phyloP scores from a whole-genome alignment of 352 stramenopile genomes.

The Phytophthora pinifolia region DNA sequence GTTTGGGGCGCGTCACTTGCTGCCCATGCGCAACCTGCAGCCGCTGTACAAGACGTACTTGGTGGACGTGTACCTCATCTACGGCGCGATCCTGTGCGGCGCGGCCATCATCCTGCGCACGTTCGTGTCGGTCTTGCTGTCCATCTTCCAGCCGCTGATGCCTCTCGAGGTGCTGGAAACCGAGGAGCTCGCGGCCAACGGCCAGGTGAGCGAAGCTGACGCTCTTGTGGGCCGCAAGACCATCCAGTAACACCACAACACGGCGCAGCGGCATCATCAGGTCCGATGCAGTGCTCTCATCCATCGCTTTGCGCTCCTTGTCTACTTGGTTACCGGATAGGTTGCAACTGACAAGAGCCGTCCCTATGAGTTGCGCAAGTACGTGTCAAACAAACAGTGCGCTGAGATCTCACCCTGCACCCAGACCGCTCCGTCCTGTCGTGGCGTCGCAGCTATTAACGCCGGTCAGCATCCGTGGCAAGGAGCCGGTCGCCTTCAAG shows the following conservation, averaged over 20 bases:
- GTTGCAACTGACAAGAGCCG: too few species aligned
- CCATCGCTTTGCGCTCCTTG: neutral
- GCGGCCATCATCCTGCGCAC: constrained; percentile 82
- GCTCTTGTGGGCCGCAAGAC: constrained; percentile 19
- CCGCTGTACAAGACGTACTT: constrained; percentile 84
- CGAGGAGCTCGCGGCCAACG: constrained; percentile 21
- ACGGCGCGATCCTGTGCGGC: constrained; percentile 79
- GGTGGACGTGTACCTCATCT: constrained; percentile 87
- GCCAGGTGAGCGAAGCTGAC: constrained; percentile 8
- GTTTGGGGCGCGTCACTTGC: constrained; percentile 49
- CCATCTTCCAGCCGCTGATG: constrained; percentile 56
- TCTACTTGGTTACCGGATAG: constrained; percentile 5
- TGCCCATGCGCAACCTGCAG: constrained; percentile 61
- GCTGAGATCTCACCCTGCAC: neutral
- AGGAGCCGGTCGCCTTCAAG: constrained; percentile 8
- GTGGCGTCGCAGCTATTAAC: constrained; percentile 1
- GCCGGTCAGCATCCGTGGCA: neutral
- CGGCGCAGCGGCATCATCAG: constrained; percentile 1
- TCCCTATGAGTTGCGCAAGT: too few species aligned
- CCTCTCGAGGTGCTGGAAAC: constrained; percentile 24
- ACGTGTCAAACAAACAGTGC: neutral
- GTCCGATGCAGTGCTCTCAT: constrained; percentile 12
- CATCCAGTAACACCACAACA: constrained; percentile 20
- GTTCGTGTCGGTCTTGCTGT: constrained; percentile 65
- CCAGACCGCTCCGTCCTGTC: neutral